A percentile compares a stretch with the other conserved stretches of the same genome.
Conservation (phyloP, 495 filamentous ascomycete genomes). For the Aspergillus sclerotioniger region DNA sequence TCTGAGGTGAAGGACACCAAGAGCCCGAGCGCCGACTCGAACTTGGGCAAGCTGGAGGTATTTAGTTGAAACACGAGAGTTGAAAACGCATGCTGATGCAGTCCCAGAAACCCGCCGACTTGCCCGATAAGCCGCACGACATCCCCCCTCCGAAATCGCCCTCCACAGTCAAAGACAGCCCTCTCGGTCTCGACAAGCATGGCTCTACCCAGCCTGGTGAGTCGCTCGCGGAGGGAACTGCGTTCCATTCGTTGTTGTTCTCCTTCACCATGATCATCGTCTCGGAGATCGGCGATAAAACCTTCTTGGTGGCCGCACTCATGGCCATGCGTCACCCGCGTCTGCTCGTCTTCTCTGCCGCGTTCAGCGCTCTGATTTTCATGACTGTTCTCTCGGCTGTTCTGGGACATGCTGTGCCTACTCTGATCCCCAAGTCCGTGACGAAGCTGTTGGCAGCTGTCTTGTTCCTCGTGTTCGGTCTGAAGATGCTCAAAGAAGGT, state of each 20-base stretch:
- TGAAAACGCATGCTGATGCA: conserved; percentile 11
- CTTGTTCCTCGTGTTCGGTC: conserved; percentile 87
- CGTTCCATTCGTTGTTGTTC: conserved; percentile 87
- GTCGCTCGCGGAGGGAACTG: conserved; percentile 52
- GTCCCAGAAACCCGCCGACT: conserved; percentile 72
- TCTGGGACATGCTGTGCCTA: conserved; percentile 90
- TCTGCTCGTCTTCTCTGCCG: conserved; percentile 87
- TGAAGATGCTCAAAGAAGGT: conserved; percentile 81
- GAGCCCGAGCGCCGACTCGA: conserved; percentile 31
- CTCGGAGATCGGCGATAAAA: conserved; percentile 98
- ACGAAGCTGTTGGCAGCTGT: conserved; percentile 82
- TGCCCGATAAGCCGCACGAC: conserved; percentile 78
- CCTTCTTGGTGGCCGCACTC: conserved; percentile 91
- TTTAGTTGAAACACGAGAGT: not conserved
- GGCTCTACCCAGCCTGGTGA: conserved; percentile 2
- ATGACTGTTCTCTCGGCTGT: conserved; percentile 98
- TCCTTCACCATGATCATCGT: conserved; percentile 97
- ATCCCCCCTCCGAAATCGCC: conserved; percentile 71
- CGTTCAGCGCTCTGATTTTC: conserved; percentile 82
- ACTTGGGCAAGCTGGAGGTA: conserved; percentile 68
- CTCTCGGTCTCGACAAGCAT: conserved; percentile 56
- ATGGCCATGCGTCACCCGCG: conserved; percentile 99
- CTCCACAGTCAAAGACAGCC: conserved; percentile 61
- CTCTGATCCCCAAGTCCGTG: conserved; percentile 81
- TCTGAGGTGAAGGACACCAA: conserved; percentile 37